Evolutionary conservation across 2,329 filamentous ascomycete genomes (phyloP).

Genomic region (Ophiocordyceps sinensis): DNA sequence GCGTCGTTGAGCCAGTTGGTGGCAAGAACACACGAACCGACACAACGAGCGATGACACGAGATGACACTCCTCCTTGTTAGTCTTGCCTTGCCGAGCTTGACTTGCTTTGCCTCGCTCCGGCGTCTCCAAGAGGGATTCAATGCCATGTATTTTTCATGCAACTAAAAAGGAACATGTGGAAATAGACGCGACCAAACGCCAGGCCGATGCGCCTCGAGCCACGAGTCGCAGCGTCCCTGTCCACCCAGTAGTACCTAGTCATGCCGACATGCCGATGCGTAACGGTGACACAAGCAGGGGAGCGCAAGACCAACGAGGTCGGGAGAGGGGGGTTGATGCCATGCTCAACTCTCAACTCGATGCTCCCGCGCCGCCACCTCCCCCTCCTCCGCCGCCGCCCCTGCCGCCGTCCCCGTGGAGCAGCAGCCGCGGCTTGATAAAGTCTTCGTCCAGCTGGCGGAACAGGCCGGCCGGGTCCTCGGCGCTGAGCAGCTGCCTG

Average conservation of each 20-base stretch:
- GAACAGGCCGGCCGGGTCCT: constrained; percentile 84
- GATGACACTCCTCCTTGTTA: too few relatives aligned
- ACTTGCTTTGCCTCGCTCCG: too few relatives aligned
- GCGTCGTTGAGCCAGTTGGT: too few relatives aligned
- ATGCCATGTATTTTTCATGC: too few relatives aligned
- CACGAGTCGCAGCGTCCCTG: not conserved
- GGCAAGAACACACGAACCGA: too few relatives aligned
- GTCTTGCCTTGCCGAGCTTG: too few relatives aligned
- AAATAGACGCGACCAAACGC: not conserved
- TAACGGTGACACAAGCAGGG: not conserved
- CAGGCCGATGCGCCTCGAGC: not conserved
- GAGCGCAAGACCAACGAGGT: not conserved
- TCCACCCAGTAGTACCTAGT: not conserved
- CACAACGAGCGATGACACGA: too few relatives aligned
- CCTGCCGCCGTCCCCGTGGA: constrained; percentile 46
- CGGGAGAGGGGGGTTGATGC: too few relatives aligned
- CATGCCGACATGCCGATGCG: not conserved
- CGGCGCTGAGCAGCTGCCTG: constrained; percentile 65
- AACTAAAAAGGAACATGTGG: not conserved
- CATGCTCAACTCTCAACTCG: not conserved
- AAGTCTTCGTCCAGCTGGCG: constrained; percentile 89
- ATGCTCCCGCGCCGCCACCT: constrained; percentile 4
- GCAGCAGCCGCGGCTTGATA: constrained; percentile 78
- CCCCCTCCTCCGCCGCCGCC: constrained; percentile 13
- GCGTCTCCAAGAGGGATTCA: too few relatives aligned